Conservation (phyloP, 345 rosid genomes). For the Bruguiera sexangula region DNA sequence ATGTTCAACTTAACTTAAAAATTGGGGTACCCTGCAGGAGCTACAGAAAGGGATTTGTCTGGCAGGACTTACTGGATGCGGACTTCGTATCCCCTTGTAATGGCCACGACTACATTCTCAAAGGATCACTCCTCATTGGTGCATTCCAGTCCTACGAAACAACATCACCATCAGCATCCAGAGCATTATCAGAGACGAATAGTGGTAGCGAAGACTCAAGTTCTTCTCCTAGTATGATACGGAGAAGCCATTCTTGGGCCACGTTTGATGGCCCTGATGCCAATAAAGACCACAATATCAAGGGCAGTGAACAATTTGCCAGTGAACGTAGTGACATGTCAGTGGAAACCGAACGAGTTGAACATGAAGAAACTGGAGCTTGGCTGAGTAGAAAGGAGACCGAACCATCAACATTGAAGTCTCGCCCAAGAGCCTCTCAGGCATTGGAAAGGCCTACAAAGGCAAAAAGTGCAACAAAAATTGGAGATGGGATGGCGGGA, state of each 20-base stretch:
- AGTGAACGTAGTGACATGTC: too few species aligned
- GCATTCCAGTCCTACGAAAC: background rate
- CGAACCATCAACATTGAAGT: too few species aligned
- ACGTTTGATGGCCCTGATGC: background rate
- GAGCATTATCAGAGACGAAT: background rate
- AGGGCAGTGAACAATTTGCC: background rate
- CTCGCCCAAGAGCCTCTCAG: too few species aligned
- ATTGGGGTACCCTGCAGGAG: background rate
- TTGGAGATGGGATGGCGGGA: too few species aligned
- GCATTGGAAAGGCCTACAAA: too few species aligned
- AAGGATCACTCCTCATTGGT: slow-evolving; percentile 1
- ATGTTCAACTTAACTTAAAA: too few species aligned
- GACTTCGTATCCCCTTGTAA: background rate
- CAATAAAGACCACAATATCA: background rate
- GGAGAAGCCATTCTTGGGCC: background rate
- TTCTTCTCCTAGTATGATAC: background rate
- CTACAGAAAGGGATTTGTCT: background rate
- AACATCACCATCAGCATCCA: background rate
- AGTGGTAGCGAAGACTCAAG: background rate
- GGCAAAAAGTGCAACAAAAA: too few species aligned
- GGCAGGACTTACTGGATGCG: background rate
- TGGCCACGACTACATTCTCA: background rate
- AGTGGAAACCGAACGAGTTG: too few species aligned
- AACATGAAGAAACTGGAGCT: too few species aligned
- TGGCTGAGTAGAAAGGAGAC: too few species aligned